Percentiles rank a stretch among this genome's conserved stretches.
Conservation (phyloP, 306 rosid species). For the Prosopis cineraria region DNA sequence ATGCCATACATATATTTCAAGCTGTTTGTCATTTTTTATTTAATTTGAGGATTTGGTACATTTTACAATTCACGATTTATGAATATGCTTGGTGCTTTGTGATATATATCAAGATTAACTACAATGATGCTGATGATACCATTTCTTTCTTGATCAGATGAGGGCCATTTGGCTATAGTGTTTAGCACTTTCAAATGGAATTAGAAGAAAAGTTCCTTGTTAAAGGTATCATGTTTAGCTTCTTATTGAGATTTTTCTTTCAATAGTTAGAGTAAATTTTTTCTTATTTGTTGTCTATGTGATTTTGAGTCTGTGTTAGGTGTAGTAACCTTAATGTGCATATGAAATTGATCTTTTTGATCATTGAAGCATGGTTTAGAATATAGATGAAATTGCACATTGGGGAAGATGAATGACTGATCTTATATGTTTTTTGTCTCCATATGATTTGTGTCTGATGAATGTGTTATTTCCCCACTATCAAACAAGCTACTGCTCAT, state of each 20-base stretch:
- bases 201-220: constrained; percentile 67
- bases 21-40: background rate
- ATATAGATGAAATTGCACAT: constrained; percentile 19
- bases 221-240: constrained; percentile 58
- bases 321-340: constrained; percentile 27
- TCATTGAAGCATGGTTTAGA: background rate
- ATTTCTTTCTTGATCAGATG: constrained; percentile 39
- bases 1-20: background rate
- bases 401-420: constrained; percentile 22
- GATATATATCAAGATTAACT: background rate
- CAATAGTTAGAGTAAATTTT: background rate
- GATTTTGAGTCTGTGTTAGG: constrained; percentile 23
- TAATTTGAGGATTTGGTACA: background rate
- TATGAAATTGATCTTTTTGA: constrained; percentile 13
- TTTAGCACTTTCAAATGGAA: constrained; percentile 55
- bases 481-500: constrained; percentile 17
- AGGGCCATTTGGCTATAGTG: constrained; percentile 32
- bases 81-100: background rate
- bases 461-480: constrained; percentile 16
- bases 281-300: constrained; percentile 18
- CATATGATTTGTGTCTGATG: constrained; percentile 9
- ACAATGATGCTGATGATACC: constrained; percentile 15
- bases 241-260: constrained; percentile 11
- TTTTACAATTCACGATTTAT: background rate
- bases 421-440: constrained; percentile 8